phyloP scores from a whole-genome alignment of 192 early-diverging fungal species.

The Coemansia sp. region DNA sequence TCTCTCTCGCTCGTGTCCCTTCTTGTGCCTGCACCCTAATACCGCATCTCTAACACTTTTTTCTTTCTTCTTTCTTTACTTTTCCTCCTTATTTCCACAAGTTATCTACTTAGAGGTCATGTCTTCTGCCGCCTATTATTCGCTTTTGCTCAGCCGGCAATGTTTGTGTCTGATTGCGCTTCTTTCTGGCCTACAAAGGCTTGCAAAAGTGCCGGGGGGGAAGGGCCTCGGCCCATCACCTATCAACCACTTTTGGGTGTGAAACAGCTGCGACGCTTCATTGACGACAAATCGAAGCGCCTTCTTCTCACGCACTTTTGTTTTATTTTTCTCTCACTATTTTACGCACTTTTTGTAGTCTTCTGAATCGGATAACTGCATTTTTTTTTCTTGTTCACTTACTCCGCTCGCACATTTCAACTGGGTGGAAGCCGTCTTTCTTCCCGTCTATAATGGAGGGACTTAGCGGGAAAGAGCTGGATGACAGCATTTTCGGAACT shows the following conservation, averaged over 20 bases:
- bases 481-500: slow-evolving; percentile 55
- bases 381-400: background rate
- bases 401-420: background rate
- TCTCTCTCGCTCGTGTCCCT: background rate
- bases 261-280: background rate
- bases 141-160: too few species aligned
- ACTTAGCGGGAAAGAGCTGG: slow-evolving; percentile 43
- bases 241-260: background rate
- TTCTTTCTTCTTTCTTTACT: background rate
- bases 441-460: slow-evolving; percentile 38
- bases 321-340: background rate
- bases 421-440: too few species aligned
- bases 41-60: background rate
- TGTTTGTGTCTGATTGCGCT: too few species aligned
- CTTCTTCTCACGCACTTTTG: background rate
- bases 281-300: too few species aligned
- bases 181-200: slow-evolving; percentile 4
- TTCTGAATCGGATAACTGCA: background rate
- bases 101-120: background rate
- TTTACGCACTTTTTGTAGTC: background rate
- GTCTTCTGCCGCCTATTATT: too few species aligned
- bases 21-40: background rate
- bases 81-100: too few species aligned
- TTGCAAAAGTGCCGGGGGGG: background rate
- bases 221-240: background rate